Evolutionary conservation across 805 yeast species (phyloP), one percentile per base, ranked within the genome.

Genomic region (Wickerhamomyces bovis): DNA sequence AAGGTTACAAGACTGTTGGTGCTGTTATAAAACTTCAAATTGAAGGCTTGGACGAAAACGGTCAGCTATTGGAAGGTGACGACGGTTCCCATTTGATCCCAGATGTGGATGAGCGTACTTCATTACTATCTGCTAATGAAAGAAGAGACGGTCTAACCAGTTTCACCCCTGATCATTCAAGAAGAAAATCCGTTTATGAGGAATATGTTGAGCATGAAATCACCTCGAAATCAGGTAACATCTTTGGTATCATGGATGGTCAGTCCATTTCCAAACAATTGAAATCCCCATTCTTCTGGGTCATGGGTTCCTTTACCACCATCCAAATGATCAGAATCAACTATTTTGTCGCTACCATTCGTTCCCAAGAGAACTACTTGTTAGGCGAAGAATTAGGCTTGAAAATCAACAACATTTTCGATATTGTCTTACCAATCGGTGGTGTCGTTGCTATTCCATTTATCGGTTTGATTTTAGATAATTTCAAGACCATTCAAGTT

Each of bases 321-420:
- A 76, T 90, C 47, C 95, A 89, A 64, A 90, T 90, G 97, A 73
- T 92, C 39, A 74, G 97, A 62, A 83, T 90, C 55, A 90, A 90
- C 69, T 92, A 87, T 65, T 92, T 89, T 65, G 94, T 90, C 45
- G 97, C 97, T 9, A 88, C 97, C 2, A 71, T 90, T 31, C 78
- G 81, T 58, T 70, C 95, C 0, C 97, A 90, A 68, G 95, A 89
- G 70, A 75, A 74, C 22, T 92, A 71, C 60, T 73, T 89, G 50
- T 72, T 89, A 45, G 78, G 77, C 12, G 68, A 67, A 9, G 63
- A 70, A 4, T 52, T 57, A 3, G 95, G 95, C 1, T 62, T 73
- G 22, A 55, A 58, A 12, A 66, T 88, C 43, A 89, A 89, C 62
- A 77, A 78, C 44, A 81, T 87, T 51, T 92, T 90, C 58, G 97